Conservation (phyloP, 768 basidiomycete genomes). For the Leccinum aurantiacum region DNA sequence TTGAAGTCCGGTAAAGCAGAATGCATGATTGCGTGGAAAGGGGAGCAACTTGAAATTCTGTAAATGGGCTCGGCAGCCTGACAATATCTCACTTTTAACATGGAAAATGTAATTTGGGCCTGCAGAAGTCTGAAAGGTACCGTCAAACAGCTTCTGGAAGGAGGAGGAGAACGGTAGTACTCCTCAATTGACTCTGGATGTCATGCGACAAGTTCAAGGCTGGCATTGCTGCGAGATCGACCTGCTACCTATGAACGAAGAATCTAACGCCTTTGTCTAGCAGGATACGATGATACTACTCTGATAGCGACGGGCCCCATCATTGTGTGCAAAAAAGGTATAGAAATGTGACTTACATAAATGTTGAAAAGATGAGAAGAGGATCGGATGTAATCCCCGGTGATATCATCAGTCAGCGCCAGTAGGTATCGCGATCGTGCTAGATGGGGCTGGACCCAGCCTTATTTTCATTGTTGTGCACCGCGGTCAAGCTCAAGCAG, state of each 20-base stretch:
- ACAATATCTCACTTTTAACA: neutral
- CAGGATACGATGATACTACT: slow-evolving; percentile 10
- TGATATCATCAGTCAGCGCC: too few relatives aligned
- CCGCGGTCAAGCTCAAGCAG: slow-evolving; percentile 5
- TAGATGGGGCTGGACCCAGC: slow-evolving; percentile 40
- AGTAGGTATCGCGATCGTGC: neutral
- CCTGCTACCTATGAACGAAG: neutral
- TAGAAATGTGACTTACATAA: neutral
- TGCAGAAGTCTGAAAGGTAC: too few relatives aligned
- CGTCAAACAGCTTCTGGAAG: too few relatives aligned
- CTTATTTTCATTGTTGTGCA: slow-evolving; percentile 66
- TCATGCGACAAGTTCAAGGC: too few relatives aligned
- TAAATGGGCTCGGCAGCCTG: too few relatives aligned
- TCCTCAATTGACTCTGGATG: too few relatives aligned
- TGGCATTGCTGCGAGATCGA: too few relatives aligned
- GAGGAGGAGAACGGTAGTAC: too few relatives aligned
- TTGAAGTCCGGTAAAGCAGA: slow-evolving; percentile 16
- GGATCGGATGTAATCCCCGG: slow-evolving; percentile 1
- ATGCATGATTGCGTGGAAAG: neutral
- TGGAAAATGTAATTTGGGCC: neutral
- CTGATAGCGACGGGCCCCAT: slow-evolving; percentile 3
- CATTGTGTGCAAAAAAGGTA: neutral
- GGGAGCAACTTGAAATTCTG: neutral
- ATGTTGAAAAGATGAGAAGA: slow-evolving; percentile 3
- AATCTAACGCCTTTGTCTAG: slow-evolving; percentile 9